Evolutionary conservation across 2,329 filamentous ascomycete genomes (phyloP), one percentile per base, ranked within the genome.

Genomic region (Ophiostoma montium): DNA sequence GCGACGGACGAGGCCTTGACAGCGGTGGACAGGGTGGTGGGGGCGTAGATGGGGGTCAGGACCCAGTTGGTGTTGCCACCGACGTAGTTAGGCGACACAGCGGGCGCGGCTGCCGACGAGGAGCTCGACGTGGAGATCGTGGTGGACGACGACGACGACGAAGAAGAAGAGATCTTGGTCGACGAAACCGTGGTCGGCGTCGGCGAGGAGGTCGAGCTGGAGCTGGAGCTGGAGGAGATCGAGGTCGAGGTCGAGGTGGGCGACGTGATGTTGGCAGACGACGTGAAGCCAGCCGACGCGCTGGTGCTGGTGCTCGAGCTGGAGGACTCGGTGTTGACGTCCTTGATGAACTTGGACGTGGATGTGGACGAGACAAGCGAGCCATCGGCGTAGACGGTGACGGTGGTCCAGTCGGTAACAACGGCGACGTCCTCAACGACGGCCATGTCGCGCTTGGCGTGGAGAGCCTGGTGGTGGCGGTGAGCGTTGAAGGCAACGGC

Each of bases 401-500:
- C 66, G 36, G 67, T 71, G 47, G 67, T 63, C 62, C 63, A 69
- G 43, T 63, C 55, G 16, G 61, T 66, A 49, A 63, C 61, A 9
- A 60, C 57, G 44, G 66, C 62, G 10, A 63, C 59, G 38, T 65
- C 58, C 21, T 57, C 57, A 54, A 60, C 57, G 51, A 62, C 58
- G 44, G 63, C 54, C 12, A 63, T n/a, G 13, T 52, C 59, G 47
- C 59, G 60, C 58, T 67, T 65, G 48, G n/a, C 42, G 55, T 62
- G 60, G 16, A 55, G 46, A 42, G 62, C 60, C 45, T 57, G 55
- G 54, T 70, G 67, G 56, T 69, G 66, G 41, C 65, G 67, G 60
- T 70, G 66, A 51, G 63, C 56, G 60, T 65, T 66, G 55, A 66
- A 57, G 55, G 67, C 71, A 36, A 66, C 51, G 52, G 64, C 52